phyloP scores from a whole-genome alignment of 2,329 filamentous ascomycete genomes.

The Zopfia rhizophila region DNA sequence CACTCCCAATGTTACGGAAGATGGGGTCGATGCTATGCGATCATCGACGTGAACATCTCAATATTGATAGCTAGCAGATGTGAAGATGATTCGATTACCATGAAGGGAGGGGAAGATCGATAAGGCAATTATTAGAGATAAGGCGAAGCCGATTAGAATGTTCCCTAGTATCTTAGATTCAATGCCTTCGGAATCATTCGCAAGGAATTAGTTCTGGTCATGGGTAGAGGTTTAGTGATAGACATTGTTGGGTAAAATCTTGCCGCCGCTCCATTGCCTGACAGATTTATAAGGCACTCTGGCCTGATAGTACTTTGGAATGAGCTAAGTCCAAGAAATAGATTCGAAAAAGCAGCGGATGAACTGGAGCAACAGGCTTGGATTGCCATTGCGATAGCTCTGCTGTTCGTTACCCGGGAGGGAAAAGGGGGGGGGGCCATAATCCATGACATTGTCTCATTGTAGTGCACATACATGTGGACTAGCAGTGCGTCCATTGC shows the following conservation, averaged over 20 bases:
- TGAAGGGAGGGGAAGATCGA: slow-evolving; percentile 71
- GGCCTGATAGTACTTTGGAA: slow-evolving; percentile 45
- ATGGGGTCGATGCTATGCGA: slow-evolving; percentile 73
- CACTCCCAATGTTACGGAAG: slow-evolving; percentile 72
- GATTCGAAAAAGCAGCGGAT: slow-evolving; percentile 27
- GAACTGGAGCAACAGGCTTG: not conserved
- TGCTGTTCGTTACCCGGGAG: too few species aligned
- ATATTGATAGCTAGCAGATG: slow-evolving; percentile 73
- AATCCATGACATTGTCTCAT: not conserved
- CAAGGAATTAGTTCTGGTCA: slow-evolving; percentile 60
- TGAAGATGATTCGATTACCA: slow-evolving; percentile 74
- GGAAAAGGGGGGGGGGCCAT: too few species aligned
- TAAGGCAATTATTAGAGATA: slow-evolving; percentile 79
- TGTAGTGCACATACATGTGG: slow-evolving; percentile 53
- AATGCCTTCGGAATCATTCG: slow-evolving; percentile 78
- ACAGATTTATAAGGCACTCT: slow-evolving; percentile 62
- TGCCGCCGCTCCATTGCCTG: slow-evolving; percentile 49
- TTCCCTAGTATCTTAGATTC: slow-evolving; percentile 76
- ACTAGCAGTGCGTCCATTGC: too few species aligned
- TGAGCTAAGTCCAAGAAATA: slow-evolving; percentile 33
- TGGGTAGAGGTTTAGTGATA: slow-evolving; percentile 74
- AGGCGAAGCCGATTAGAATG: slow-evolving; percentile 78
- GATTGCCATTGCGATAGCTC: too few species aligned
- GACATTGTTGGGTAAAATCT: slow-evolving; percentile 75
- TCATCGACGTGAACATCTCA: slow-evolving; percentile 78